Base-by-base conservation (phyloP, 1,284 basidiomycete species). In the Stygiomarasmius scandens region DNA sequence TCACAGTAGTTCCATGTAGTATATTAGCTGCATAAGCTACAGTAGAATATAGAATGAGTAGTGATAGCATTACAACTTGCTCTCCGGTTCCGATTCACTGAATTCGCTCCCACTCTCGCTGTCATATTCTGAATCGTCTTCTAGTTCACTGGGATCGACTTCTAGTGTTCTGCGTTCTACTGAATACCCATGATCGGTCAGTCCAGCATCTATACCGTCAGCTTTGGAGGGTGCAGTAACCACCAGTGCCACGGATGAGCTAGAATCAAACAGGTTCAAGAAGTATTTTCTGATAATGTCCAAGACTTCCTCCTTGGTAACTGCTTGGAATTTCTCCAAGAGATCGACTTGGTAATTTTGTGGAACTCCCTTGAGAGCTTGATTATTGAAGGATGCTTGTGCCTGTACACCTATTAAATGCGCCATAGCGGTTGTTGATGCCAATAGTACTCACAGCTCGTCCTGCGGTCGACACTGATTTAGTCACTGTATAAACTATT, bases 401-500 rank as follows among this genome's bases (percentile, higher is more conserved):
- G 92, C 92, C 92, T 94, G 23, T 27, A 23, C 45, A 50, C 29
- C 12, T 63, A 53, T 49, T 60, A 58, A 53, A 29, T 23, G 16
- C 32, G 32, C n/a, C 47, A 48, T 32, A 8, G 3, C 29, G 34
- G 3, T 0, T 34, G 36, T 12, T 4, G 49, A 32, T 41, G 2
- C 14, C 43, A 60, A 51, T 36, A 16, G 19, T 20, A 74, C 83
- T 69, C 69, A 96, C 96, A 36, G 96, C 95, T 61, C 87, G 82
- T 19, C 86, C 84, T 29, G 93, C 87, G 1, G 94, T 97, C 24
- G 94, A 90, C 27, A 96, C 92, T 48, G 82, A 79, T 66, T 87
- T 86, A 0, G 96, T 87, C 5, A 95, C 89, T 20, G 81, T 79
- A 69, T 89, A 98, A 9, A 96, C 94, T 64, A 98, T 87, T 54